Evolutionary conservation across 495 filamentous ascomycete genomes (phyloP), one percentile per base, ranked within the genome.

Genomic region (Talaromyces nanjingensis): DNA sequence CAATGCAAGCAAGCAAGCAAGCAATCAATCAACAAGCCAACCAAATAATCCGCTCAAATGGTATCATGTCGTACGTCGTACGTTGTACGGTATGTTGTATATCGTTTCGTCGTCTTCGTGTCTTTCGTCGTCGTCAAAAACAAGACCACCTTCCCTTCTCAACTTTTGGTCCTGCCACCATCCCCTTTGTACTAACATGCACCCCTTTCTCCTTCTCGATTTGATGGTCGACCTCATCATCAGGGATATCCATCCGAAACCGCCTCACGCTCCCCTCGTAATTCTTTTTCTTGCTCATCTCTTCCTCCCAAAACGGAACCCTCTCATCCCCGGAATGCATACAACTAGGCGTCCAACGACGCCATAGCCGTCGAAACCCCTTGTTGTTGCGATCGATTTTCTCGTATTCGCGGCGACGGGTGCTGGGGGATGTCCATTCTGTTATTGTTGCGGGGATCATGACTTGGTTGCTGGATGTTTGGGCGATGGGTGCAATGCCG

Each of bases 381-480:
- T 72, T 72, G 62, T 71, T 78, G n/a, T 77, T 76, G 0, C 75
- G 77, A 68, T 83, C 78, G 62, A 83, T 83, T 54, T 80, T 77
- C 54, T 79, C 71, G 53, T 83, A 83, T 62, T 83, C 78, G 31
- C 70, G 73, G 7, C 79, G 68, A 20, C 80, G 78, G 9, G 79
- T 81, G 14, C 77, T 74, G 8, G 74, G 70, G 0, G 77, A 77
- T 2, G 79, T 83, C 80, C 80, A 83, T 64, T 81, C 78, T 65
- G 81, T 81, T 4, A 80, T 73, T 18, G 79, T 81, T 16, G 73
- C 71, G 57, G 77, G 73, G 49, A 76, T 67, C 29, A 76, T 49
- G 5, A 49, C n/a, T 9, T 49, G 45, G 66, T n/a, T 65, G 65
- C 52, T 69, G 60, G 22, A 31, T 3, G 22, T 34, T 52, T 58